Conservation (phyloP, 345 rosid genomes). For the Fremontodendron californicum region DNA sequence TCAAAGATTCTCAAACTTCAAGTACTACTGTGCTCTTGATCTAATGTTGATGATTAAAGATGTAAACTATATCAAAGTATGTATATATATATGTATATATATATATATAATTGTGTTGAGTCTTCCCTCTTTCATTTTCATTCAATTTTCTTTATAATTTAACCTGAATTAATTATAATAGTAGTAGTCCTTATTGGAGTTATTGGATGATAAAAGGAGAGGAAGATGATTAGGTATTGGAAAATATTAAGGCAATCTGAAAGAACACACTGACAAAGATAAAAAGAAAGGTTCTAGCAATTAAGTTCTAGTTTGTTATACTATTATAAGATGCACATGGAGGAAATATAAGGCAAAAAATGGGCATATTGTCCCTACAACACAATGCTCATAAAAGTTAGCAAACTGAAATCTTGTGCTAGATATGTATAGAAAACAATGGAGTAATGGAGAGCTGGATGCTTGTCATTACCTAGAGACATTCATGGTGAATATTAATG, state of each 20-base stretch:
- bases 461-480: neutral
- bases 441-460: slow-evolving; percentile 2
- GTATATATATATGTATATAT: neutral
- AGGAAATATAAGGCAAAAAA: neutral
- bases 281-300: neutral
- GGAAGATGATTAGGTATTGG: no score
- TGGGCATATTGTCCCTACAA: neutral
- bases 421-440: neutral
- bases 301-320: neutral
- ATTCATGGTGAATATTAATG: neutral
- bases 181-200: neutral
- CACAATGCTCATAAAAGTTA: neutral
- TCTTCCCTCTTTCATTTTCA: neutral
- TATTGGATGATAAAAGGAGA: neutral
- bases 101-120: neutral
- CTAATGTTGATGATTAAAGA: neutral
- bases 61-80: neutral
- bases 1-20: neutral
- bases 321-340: neutral
- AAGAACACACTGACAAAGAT: neutral
- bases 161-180: neutral
- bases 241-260: neutral
- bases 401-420: neutral
- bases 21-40: neutral
- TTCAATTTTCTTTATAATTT: neutral